Percentiles rank a stretch among this genome's conserved stretches.
phyloP scores from a whole-genome alignment of 2,329 filamentous ascomycete genomes.

The Sarocladium kiliense region DNA sequence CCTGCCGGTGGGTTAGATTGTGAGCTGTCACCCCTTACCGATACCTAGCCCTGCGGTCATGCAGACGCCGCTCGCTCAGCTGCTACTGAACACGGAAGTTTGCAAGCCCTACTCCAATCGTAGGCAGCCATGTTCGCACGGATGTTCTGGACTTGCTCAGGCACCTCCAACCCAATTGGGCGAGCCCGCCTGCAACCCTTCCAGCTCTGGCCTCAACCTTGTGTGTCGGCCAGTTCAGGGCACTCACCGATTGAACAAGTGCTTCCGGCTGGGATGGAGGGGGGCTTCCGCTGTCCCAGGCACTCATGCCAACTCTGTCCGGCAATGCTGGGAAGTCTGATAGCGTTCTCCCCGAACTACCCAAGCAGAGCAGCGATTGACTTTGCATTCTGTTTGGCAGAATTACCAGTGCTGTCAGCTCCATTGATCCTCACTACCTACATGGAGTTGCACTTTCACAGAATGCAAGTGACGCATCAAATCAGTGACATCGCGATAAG shows the following conservation, averaged over 20 bases:
- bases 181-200: not conserved
- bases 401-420: no score
- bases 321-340: not conserved
- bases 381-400: not conserved
- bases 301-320: no score
- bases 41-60: not conserved
- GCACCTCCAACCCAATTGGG: not conserved
- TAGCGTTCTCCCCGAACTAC: not conserved
- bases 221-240: not conserved
- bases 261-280: no score
- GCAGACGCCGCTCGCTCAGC: not conserved
- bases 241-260: no score
- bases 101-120: not conserved
- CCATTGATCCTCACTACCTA: not conserved
- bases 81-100: not conserved
- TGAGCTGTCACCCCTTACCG: not conserved
- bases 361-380: no score
- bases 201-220: conserved; percentile 1
- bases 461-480: no score
- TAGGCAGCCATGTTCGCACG: not conserved
- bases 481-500: no score
- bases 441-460: not conserved
- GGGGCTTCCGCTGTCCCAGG: no score
- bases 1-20: not conserved
- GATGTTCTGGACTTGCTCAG: not conserved